Conservation (phyloP, 345 rosid genomes). For the Hibiscus mutabilis region DNA sequence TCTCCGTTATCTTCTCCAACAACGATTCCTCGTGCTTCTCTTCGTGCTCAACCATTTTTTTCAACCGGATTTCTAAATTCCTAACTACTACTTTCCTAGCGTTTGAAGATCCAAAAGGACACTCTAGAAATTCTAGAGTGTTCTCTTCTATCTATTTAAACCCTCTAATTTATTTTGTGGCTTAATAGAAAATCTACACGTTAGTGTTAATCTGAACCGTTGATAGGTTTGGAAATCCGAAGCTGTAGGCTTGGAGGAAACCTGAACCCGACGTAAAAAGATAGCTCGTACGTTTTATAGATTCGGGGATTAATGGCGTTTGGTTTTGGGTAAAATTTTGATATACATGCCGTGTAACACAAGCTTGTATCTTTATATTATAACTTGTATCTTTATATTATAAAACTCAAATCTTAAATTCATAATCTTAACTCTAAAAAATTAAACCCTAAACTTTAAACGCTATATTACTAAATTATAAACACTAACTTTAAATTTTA, state of each 20-base stretch:
- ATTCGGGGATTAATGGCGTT: neutral
- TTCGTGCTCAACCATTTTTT: conserved; percentile 30
- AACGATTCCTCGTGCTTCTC: conserved; percentile 37
- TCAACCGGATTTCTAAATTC: neutral
- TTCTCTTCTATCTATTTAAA: neutral
- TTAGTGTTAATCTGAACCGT: neutral
- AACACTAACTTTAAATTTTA: too few relatives aligned
- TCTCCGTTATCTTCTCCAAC: conserved; percentile 43
- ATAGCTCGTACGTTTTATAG: neutral
- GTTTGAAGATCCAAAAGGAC: neutral
- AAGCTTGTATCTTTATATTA: too few relatives aligned
- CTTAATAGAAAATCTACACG: neutral
- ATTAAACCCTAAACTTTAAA: too few relatives aligned
- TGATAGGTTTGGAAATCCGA: neutral
- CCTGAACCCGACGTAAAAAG: neutral
- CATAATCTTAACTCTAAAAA: too few relatives aligned
- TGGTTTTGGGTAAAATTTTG: too few relatives aligned
- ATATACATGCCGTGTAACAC: too few relatives aligned
- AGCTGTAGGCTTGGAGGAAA: neutral
- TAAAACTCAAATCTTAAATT: too few relatives aligned
- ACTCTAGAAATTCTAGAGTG: neutral
- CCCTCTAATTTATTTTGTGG: neutral
- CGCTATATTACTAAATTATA: too few relatives aligned
- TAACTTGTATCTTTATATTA: too few relatives aligned
- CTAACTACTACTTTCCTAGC: neutral